Evolutionary conservation across 2,329 filamentous ascomycete species (phyloP).

Genomic region (Cercospora citrullina): DNA sequence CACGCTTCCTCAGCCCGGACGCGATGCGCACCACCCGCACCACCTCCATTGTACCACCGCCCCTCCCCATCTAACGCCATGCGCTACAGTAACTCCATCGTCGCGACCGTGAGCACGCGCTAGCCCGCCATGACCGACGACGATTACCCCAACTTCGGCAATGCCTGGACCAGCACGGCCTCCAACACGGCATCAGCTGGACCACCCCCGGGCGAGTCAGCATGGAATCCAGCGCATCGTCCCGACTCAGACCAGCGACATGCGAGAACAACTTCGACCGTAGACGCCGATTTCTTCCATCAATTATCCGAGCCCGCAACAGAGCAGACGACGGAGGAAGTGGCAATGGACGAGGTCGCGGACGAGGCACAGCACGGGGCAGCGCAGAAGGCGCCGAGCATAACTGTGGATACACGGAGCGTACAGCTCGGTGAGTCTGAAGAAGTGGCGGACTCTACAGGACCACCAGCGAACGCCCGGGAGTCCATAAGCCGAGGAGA

Average conservation of each 20-base stretch:
- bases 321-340: slow-evolving; percentile 22
- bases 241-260: slow-evolving; percentile 29
- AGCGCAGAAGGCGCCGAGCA: slow-evolving; percentile 19
- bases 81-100: neutral
- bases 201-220: slow-evolving; percentile 17
- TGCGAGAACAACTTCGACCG: slow-evolving; percentile 24
- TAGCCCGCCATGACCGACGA: slow-evolving; percentile 31
- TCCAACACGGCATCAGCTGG: slow-evolving; percentile 3
- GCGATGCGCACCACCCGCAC: slow-evolving; percentile 1
- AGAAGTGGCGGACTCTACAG: slow-evolving; percentile 17
- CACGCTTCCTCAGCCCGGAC: neutral
- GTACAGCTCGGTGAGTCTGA: slow-evolving; percentile 13
- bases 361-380: slow-evolving; percentile 10
- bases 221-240: slow-evolving; percentile 59
- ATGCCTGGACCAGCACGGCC: slow-evolving; percentile 35
- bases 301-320: slow-evolving; percentile 35
- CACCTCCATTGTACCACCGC: neutral
- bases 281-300: slow-evolving; percentile 41
- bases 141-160: slow-evolving; percentile 44
- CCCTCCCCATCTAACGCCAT: slow-evolving; percentile 1
- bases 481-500: slow-evolving; percentile 15
- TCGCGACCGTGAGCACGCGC: neutral
- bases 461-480: slow-evolving; percentile 18
- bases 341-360: slow-evolving; percentile 5
- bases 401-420: slow-evolving; percentile 19